These are phyloP conservation scores for Diaporthe ampelina DNA, from an alignment of 2,329 filamentous ascomycete genomes.

Conservation along the genomic window DNA sequence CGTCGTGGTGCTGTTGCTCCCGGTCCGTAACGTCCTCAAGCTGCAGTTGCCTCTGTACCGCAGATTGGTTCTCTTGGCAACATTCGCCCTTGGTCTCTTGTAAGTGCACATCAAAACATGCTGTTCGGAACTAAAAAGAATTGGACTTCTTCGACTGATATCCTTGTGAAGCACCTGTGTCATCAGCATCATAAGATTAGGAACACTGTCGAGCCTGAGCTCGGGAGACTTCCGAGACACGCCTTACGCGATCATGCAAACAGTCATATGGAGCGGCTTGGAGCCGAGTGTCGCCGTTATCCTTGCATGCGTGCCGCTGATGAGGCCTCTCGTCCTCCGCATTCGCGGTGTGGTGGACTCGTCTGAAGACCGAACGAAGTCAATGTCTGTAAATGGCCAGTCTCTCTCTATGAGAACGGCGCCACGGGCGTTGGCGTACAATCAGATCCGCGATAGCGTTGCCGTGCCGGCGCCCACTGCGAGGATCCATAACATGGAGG, in stretches of 20 bases:
- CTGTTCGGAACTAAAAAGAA: background rate
- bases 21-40: constrained; percentile 17
- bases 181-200: constrained; percentile 13
- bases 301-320: constrained; percentile 11
- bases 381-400: background rate
- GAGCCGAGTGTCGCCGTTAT: constrained; percentile 16
- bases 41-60: constrained; percentile 25
- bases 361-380: background rate
- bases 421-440: background rate
- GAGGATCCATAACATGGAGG: constrained; percentile 9
- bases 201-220: background rate
- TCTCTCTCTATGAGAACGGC: constrained; percentile 19
- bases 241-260: constrained; percentile 30
- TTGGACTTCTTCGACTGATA: background rate
- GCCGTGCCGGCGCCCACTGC: background rate
- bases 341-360: background rate
- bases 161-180: background rate
- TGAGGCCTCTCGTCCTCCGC: constrained; percentile 22
- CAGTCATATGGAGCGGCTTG: constrained; percentile 30
- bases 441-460: constrained; percentile 24
- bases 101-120: background rate
- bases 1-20: constrained; percentile 22
- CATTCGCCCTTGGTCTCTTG: constrained; percentile 25
- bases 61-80: constrained; percentile 22
- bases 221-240: constrained; percentile 19